Evolutionary conservation across 106 monocot genomes (phyloP), one percentile per base, ranked within the genome.

Genomic region (Xerophyta viscosa): DNA sequence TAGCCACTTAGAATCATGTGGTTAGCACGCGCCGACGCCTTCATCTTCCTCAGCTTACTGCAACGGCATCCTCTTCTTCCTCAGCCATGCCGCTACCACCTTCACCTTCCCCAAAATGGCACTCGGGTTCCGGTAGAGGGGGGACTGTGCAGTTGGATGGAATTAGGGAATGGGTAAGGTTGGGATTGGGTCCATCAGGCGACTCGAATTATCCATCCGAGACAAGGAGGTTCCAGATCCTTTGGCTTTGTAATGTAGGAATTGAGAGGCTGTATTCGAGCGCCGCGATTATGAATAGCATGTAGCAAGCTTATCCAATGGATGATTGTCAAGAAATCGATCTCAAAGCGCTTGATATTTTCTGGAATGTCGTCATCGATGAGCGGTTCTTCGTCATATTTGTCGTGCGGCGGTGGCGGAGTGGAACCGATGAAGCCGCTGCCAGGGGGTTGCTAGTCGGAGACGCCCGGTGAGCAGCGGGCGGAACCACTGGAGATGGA

Each of bases 321-420:
- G 11, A 83, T 8, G 28, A 83, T 29, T n/a, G 70, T 66, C 8
- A 61, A 21, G 2, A 24, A 23, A 57, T 46, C 37, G 14, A 73
- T 50, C 13, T 70, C 63, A 2, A 48, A 8, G 22, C 58, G 64
- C 53, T 77, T 77, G 58, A 69, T 74, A 19, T 69, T 66, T 15
- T 77, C 63, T 10, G 77, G 77, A 12, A 83, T 45, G 37, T 83
- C 83, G 20, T 67, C 73, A 15, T 73, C 83, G 15, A 60, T 6
- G 52, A 77, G 70, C 0, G 80, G 71, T 20, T 83, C 83, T 3
- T 77, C 83, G 8, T 77, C 77, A 11, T 73, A 76, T 55, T 83
- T 77, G 3, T 73, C 73, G 0, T 8, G 0, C 20, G 8, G 25
- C 11, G 13, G 55, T 4, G 74, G 33, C 42, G n/a, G n/a, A 10